These are phyloP conservation scores for Fagus crenata DNA, from an alignment of 306 rosid genomes.

Conservation along the genomic window DNA sequence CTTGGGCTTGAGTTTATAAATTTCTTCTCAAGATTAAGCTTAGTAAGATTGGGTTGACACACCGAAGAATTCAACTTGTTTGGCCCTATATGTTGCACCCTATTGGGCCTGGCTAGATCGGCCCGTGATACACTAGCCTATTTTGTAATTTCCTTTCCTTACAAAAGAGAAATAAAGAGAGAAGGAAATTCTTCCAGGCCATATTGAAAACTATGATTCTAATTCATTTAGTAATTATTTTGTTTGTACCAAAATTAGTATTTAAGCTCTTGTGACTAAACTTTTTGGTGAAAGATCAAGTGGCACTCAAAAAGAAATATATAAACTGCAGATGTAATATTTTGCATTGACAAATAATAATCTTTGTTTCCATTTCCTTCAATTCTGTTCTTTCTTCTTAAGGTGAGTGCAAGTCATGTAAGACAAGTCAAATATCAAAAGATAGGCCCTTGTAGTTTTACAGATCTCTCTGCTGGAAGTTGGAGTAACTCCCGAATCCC, in stretches of 20 bases:
- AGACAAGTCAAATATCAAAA: constrained; percentile 38
- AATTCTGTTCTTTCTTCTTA: constrained; percentile 1
- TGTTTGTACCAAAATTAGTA: neutral
- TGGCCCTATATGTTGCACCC: no score
- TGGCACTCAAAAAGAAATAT: neutral
- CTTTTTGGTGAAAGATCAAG: neutral
- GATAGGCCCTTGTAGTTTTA: constrained; percentile 30
- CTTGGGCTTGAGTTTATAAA: no score
- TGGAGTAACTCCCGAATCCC: constrained; percentile 83
- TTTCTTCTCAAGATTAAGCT: no score
- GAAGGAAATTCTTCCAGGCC: no score
- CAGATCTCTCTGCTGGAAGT: constrained; percentile 69
- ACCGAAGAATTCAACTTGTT: no score
- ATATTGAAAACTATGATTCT: neutral
- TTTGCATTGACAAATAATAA: constrained; percentile 19
- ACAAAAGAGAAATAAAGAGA: no score
- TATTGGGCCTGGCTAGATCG: neutral
- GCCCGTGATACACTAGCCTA: neutral
- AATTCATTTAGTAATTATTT: neutral
- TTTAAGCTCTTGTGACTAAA: neutral
- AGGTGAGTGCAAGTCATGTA: neutral
- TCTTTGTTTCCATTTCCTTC: constrained; percentile 13
- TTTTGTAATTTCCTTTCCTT: no score
- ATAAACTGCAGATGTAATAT: neutral
- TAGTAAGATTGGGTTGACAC: no score